Base-by-base conservation (phyloP, 345 rosid species). In the Gossypium turneri region DNA sequence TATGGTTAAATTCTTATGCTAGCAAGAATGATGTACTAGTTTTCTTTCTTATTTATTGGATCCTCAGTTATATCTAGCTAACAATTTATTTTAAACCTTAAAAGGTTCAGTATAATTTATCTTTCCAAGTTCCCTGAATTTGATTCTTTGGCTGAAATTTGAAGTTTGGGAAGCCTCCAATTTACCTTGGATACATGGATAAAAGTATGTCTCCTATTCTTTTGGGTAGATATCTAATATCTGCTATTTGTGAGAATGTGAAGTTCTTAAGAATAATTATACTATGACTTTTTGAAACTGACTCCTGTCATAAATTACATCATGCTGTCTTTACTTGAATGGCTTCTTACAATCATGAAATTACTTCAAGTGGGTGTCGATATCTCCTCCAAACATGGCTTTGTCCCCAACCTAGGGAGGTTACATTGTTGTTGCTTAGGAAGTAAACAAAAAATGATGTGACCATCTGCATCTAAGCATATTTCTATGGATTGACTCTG, bases 391-490 rank as follows among this genome's bases (percentile, higher is more conserved):
- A 57, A 9, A 2, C 61, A 20, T 57, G 57, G 61, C 6, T 57
- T 57, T 57, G 22, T 57, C 6, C 12, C 7, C 27, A 8, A 20
- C 60, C 25, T 20, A 10, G 60, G 61, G 29, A 57, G 55, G 27
- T 7, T 73, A n/a, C 41, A 17, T 52, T 67, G 43, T 73, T 61
- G 38, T 34, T 50, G 38, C 38, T 73, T 57, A 53, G 65, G 55
- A 44, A 44, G 17, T 71, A 62, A 63, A 60, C 50, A 34, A 2
- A 9, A 69, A 60, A 60, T 67, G 68, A 41, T 24, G 27, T 48
- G 12, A 13, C 27, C 51, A 77, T 38, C 67, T 20, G 27, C 67
- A 57, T 47, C 24, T 66, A 25, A 13, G 9, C 11, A 13, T 52
- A 9, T 38, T 38, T 12, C 19, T 16, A 38, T 43, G 58, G 60